Base-by-base conservation (phyloP, 2,329 filamentous ascomycete genomes). In the Claviceps purpurea region DNA sequence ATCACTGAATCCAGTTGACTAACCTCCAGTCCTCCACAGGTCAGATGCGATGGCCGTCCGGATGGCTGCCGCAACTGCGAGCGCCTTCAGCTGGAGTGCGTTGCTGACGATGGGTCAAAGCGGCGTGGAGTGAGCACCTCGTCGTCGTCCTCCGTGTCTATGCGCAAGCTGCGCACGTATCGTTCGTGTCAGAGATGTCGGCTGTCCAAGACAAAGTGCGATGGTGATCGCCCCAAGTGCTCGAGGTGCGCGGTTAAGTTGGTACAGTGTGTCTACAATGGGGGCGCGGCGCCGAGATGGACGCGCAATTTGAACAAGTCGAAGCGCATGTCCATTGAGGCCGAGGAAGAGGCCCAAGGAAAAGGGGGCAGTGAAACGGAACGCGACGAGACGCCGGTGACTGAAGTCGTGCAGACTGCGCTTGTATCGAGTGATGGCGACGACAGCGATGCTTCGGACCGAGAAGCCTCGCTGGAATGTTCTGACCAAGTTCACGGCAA, bases 31-130 rank as follows among this genome's bases (percentile, higher is more conserved):
- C 24, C 18, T 22, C 18, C 37, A 47, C 59, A 70, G 68, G 68
- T 70, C 61, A 70, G 69, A 61, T 70, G 68, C 56, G 68, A 70
- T 54, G 68, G 67, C 47, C 64, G 68, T n/a, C 66, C 67, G 41
- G 63, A 69, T 58, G 68, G 68, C 57, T 70, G 68, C 59, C 67
- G 67, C 59, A 70, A 70, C 58, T 70, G 68, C 56, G 68, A 70
- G 59, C 66, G 68, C 42, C 67, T 70, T 48, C 67, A 70, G 59
- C 65, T 70, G 49, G 66, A 69, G 52, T 70, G 68, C 54, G 66
- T 69, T 50, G 64, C 62, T 50, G 65, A 68, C 50, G 64, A 67
- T 37, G 65, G 65, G 26, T 57, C 59, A 47, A 59, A 60, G 38
- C 54, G 58, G 39, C 55, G 58, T 37, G 57, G 58, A 50, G 59